Conservation (phyloP, 225 moss, liverwort and hornwort genomes). For the Sphagnum tenellum region DNA sequence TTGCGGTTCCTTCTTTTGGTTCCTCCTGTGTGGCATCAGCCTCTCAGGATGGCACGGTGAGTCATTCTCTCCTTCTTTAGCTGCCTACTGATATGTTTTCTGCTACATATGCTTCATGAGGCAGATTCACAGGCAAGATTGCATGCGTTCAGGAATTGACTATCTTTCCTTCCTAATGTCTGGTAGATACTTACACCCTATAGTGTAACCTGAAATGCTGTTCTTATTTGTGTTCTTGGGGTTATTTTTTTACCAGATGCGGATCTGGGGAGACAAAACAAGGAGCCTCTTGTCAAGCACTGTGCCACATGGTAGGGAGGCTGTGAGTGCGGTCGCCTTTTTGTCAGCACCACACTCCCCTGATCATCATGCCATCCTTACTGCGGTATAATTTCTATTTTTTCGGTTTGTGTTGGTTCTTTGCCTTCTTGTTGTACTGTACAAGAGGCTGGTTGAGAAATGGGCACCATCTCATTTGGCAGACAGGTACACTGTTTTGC, state of each 20-base stretch:
- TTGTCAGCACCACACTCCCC: constrained; percentile 65
- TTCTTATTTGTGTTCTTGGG: not conserved
- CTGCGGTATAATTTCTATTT: constrained; percentile 43
- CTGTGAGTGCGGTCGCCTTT: constrained; percentile 86
- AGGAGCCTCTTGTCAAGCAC: constrained; percentile 45
- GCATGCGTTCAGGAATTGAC: no score
- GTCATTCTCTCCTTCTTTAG: constrained; percentile 6
- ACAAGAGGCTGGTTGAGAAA: not conserved
- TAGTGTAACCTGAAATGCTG: not conserved
- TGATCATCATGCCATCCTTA: constrained; percentile 69
- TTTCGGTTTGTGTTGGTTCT: no score
- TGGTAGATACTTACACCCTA: not conserved
- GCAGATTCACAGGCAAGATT: no score
- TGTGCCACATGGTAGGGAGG: constrained; percentile 67
- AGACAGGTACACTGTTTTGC: not conserved
- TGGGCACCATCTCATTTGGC: no score
- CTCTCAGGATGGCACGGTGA: constrained; percentile 88
- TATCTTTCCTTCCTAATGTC: no score
- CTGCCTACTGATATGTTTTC: constrained; percentile 3
- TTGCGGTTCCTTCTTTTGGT: constrained; percentile 53
- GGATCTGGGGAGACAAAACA: constrained; percentile 86
- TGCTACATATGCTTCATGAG: not conserved
- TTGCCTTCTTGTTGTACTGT: not conserved
- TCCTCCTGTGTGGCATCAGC: constrained; percentile 72
- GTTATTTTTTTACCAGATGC: constrained; percentile 37